Base-by-base conservation (phyloP, 495 filamentous ascomycete genomes). In the Penicillium crystallinum region DNA sequence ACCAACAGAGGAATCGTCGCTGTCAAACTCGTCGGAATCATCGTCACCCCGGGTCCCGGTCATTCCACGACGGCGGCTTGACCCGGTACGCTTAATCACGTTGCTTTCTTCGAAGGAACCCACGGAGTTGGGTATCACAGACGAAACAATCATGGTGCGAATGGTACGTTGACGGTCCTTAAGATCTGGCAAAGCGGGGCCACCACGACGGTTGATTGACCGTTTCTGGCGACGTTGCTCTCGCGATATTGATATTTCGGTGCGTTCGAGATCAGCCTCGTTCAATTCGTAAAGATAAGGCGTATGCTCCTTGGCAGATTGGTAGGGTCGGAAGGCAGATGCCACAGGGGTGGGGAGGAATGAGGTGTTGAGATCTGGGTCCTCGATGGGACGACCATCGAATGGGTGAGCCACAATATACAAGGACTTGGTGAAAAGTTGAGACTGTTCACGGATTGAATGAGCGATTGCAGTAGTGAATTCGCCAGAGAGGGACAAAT, bases 401-500 rank as follows among this genome's bases (percentile, higher is more conserved):
- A 97, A 97, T 11, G 90, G 87, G 68, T 98, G 91, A 10, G 89
- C 88, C 30, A 92, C 82, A 57, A 91, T 90, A 65, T 96, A 98
- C 41, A 98, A 79, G 57, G 90, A 95, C 60, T 88, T 87, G 1
- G 90, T 95, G 61, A 96, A 98, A 0, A 96, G 79, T 64, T 98
- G 93, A 41, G 84, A 83, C 64, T 98, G 93, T 67, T 98, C 93
- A 39, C 92, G 87, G 52, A 98, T 98, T 19, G 88, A 91, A 70
- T 97, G 93, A 31, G 95, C 93, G 61, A 98, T 97, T 11, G 93
- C 91, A 0, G 93, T 98, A 7, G 89, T 95, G 64, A 98, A 98
- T 68, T 98, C 93, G 33, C 93, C 93, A 18, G 89, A 89, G 29
- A 98, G 80, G 3, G 89, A 90, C n/a, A 97, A 77, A 49, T 98